A percentile compares a stretch with the other conserved stretches of the same genome.
Conservation (phyloP, 1,284 basidiomycete genomes). For the Ustilago trichophora region DNA sequence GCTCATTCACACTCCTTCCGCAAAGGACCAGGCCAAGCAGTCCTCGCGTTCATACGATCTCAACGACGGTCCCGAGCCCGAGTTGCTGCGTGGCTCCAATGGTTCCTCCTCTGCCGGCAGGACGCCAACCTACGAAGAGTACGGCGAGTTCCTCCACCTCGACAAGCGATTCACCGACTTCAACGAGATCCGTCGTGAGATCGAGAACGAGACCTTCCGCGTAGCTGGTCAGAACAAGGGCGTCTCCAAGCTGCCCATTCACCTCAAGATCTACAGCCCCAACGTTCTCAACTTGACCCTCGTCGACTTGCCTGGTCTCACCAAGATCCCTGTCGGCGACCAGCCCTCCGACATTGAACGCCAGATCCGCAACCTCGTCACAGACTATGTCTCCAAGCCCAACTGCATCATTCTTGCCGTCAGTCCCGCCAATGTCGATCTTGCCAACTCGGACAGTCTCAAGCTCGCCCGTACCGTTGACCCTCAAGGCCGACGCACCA, state of each 20-base stretch:
- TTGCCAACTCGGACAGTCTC: constrained; percentile 96
- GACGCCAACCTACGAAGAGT: constrained; percentile 72
- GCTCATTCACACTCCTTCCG: constrained; percentile 78
- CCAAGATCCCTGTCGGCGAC: constrained; percentile 76
- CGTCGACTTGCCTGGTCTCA: constrained; percentile 94
- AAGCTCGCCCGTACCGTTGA: constrained; percentile 95
- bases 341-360: constrained; percentile 88
- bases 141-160: constrained; percentile 95
- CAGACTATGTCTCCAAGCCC: constrained; percentile 95
- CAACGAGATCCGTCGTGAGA: constrained; percentile 90
- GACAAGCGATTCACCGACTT: constrained; percentile 97
- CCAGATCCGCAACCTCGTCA: constrained; percentile 90
- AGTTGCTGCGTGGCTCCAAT: constrained; percentile 25
- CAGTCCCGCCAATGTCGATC: constrained; percentile 95
- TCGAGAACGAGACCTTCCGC: constrained; percentile 96
- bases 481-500: constrained; percentile 91
- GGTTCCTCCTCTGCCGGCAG: constrained; percentile 13
- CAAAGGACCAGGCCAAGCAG: constrained; percentile 63
- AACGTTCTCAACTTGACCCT: constrained; percentile 93
- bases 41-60: constrained; percentile 36
- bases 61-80: constrained; percentile 19
- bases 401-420: constrained; percentile 97
- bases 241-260: constrained; percentile 92
- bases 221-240: constrained; percentile 99
- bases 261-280: constrained; percentile 91